phyloP scores from a whole-genome alignment of 2,329 filamentous ascomycete species.

The Alternaria solani region DNA sequence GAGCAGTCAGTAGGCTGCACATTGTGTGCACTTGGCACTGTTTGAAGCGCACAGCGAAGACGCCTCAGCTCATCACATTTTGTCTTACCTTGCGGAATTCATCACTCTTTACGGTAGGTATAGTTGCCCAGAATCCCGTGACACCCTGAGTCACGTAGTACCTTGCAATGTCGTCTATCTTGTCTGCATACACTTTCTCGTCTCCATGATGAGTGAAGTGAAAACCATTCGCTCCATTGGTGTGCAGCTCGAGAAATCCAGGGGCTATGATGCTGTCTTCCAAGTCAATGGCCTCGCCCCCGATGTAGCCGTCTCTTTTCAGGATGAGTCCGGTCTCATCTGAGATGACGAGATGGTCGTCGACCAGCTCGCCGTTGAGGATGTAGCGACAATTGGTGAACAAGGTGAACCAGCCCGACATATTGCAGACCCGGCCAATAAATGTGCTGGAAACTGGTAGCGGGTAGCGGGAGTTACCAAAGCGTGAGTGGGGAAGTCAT shows the following conservation, averaged over 20 bases:
- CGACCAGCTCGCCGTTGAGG: constrained; percentile 54
- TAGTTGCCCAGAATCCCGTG: constrained; percentile 63
- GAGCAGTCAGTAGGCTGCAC: constrained; percentile 12
- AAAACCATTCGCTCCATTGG: constrained; percentile 62
- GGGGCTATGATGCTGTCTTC: constrained; percentile 61
- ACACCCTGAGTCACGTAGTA: constrained; percentile 62
- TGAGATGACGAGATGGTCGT: constrained; percentile 56
- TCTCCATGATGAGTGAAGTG: constrained; percentile 63
- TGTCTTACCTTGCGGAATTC: constrained; percentile 55
- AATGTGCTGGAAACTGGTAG: constrained; percentile 10
- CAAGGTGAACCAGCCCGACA: constrained; percentile 56
- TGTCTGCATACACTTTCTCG: constrained; percentile 51
- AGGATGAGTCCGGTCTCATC: constrained; percentile 56
- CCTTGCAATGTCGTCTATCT: constrained; percentile 57
- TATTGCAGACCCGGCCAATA: constrained; percentile 23
- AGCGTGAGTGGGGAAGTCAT: constrained; percentile 8
- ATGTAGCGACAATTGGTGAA: constrained; percentile 58
- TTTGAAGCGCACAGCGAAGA: background rate
- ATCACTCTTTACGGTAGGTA: constrained; percentile 59
- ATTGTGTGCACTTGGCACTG: background rate
- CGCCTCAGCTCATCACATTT: background rate
- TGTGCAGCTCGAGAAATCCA: constrained; percentile 65
- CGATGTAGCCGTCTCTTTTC: constrained; percentile 54
- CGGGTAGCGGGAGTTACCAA: constrained; percentile 6
- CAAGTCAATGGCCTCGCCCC: constrained; percentile 58